Evolutionary conservation across 2,329 filamentous ascomycete species (phyloP), one percentile per base, ranked within the genome.

Genomic region (Fusarium aywerte): DNA sequence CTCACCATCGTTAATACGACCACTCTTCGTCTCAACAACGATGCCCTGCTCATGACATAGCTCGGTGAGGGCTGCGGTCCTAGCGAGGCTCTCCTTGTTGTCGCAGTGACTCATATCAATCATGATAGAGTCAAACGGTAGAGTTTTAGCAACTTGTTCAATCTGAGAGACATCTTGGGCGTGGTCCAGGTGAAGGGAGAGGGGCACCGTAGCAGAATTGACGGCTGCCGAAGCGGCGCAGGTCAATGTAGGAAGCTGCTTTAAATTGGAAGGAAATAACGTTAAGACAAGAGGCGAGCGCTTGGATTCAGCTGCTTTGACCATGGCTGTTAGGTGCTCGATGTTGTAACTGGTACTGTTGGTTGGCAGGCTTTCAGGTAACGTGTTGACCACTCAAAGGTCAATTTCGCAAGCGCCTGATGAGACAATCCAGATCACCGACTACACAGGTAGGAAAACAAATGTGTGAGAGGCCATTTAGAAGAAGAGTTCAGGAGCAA

Each of bases 1-100:
- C 74, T 92, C 89, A 0, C 88, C 74, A 15, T 75, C 75, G 68
- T 91, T 63, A n/a, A 74, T 73, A 4, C 67, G 67, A 2, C 70
- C 62, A 4, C 58, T 64, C 43, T 73, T 63, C 0, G 67, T 68
- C 25, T 70, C 69, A 2, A 65, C 40, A 5, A 59, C 61, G 11
- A 66, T 60, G 15, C 25, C 49, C 15, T 38, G 32, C 36, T 55
- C 51, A 2, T 65, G 56, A 4, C 52, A 55, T 13, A 39, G 3
- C 7, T 49, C 23, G 2, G 52, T 52, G 12, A 65, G 18, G 12
- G 23, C 9, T n/a, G 21, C n/a, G 1, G 52, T 65, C 21, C 29
- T 62, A 3, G 40, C 31, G 2, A 68, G 29, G 15, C 62, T 65
- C 12, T 55, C 48, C 3, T 36, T 20, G 2, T 58, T 44, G 0